Evolutionary conservation across 371 early-diverging fungal genomes (phyloP).

Genomic region (Haplosporangium sp.): DNA sequence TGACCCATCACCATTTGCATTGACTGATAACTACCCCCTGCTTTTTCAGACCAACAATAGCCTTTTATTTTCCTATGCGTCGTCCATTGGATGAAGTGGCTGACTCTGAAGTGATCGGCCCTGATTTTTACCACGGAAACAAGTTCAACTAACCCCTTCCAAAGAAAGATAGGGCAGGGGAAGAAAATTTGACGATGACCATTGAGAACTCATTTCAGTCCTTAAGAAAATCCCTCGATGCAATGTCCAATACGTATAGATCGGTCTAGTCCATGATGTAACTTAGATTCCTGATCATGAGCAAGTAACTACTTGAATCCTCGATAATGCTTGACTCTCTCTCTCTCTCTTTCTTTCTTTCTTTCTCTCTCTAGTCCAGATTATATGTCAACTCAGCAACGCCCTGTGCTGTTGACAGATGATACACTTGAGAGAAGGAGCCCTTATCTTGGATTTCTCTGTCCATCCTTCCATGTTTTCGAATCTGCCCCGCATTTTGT

Average conservation of each 20-base stretch:
- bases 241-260: background rate
- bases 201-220: background rate
- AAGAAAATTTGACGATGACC: background rate
- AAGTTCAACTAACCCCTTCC: background rate
- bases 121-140: conserved; percentile 10
- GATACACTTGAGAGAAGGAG: conserved; percentile 15
- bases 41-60: background rate
- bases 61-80: background rate
- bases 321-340: background rate
- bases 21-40: conserved; percentile 3
- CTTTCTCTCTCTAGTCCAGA: background rate
- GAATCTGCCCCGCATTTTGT: conserved; percentile 38
- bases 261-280: background rate
- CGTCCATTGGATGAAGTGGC: background rate
- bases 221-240: background rate
- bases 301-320: background rate
- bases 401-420: background rate
- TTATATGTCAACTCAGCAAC: background rate
- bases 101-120: conserved; percentile 5
- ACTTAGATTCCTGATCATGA: background rate
- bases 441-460: conserved; percentile 29
- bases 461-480: conserved; percentile 1
- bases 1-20: too few relatives aligned
- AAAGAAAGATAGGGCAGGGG: background rate
- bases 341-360: background rate